phyloP scores from a whole-genome alignment of 2,329 filamentous ascomycete genomes.

The Exophiala spinifera region DNA sequence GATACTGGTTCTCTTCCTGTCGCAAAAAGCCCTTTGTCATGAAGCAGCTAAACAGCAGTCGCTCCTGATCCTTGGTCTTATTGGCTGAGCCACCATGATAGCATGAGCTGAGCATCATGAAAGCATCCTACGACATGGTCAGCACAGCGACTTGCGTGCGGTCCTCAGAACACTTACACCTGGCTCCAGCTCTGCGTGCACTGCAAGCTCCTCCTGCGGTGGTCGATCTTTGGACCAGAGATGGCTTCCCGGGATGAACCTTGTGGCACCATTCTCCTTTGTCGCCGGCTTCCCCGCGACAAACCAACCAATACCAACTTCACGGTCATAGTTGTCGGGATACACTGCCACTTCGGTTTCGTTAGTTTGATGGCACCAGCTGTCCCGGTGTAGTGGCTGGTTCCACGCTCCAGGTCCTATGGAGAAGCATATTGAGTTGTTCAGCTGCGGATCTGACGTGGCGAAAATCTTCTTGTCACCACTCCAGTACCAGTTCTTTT shows the following conservation, averaged over 20 bases:
- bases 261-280: slow-evolving; percentile 33
- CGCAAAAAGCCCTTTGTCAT: slow-evolving; percentile 28
- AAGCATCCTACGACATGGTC: slow-evolving; percentile 29
- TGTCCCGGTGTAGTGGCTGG: slow-evolving; percentile 38
- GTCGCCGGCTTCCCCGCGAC: slow-evolving; percentile 29
- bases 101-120: slow-evolving; percentile 37
- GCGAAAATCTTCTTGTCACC: slow-evolving; percentile 31
- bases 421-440: slow-evolving; percentile 31
- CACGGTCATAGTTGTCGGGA: slow-evolving; percentile 20
- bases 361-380: slow-evolving; percentile 37
- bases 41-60: slow-evolving; percentile 29
- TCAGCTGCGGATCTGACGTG: slow-evolving; percentile 30
- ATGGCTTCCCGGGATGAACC: slow-evolving; percentile 33
- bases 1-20: slow-evolving; percentile 32
- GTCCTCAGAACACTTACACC: slow-evolving; percentile 27
- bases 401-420: slow-evolving; percentile 34
- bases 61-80: slow-evolving; percentile 28
- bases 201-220: slow-evolving; percentile 16
- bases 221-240: slow-evolving; percentile 26
- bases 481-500: slow-evolving; percentile 32
- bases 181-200: slow-evolving; percentile 34
- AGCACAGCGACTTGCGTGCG: neutral
- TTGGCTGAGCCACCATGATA: slow-evolving; percentile 37
- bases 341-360: slow-evolving; percentile 15
- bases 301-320: slow-evolving; percentile 29